These are phyloP conservation scores for Dalbergia cultrata DNA, from an alignment of 306 rosid species.

Conservation along the genomic window DNA sequence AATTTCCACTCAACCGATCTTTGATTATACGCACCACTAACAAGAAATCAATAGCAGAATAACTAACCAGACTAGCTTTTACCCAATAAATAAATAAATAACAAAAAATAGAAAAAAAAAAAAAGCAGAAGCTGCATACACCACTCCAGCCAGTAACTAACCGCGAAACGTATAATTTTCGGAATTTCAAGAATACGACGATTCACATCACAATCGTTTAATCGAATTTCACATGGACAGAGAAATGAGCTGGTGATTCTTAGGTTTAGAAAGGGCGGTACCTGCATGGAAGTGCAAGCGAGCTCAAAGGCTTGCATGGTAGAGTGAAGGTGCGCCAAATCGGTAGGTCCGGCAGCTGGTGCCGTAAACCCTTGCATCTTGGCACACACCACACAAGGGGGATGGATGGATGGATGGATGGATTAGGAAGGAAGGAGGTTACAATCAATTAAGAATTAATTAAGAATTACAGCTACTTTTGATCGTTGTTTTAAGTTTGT, in stretches of 20 bases:
- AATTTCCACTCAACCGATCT: background rate
- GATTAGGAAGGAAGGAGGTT: background rate
- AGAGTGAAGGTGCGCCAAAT: constrained; percentile 75
- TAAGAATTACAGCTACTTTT: background rate
- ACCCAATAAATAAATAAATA: background rate
- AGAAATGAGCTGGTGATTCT: background rate
- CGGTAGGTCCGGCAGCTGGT: constrained; percentile 47
- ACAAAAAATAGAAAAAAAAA: background rate
- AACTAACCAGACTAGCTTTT: background rate
- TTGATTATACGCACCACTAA: background rate
- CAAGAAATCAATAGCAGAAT: background rate
- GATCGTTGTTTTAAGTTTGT: background rate
- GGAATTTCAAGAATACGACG: background rate
- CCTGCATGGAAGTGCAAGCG: constrained; percentile 93
- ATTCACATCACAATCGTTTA: background rate
- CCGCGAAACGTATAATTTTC: background rate
- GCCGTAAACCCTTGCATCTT: constrained; percentile 79
- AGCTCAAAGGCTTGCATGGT: constrained; percentile 88
- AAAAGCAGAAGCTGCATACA: background rate
- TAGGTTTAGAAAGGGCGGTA: constrained; percentile 19
- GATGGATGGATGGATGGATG: background rate
- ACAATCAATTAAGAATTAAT: no score
- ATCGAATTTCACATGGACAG: background rate
- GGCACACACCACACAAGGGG: background rate
- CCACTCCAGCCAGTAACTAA: background rate